These are phyloP conservation scores for Thermothelomyces thermophilus DNA, from an alignment of 2,329 filamentous ascomycete species.

Conservation along the genomic window DNA sequence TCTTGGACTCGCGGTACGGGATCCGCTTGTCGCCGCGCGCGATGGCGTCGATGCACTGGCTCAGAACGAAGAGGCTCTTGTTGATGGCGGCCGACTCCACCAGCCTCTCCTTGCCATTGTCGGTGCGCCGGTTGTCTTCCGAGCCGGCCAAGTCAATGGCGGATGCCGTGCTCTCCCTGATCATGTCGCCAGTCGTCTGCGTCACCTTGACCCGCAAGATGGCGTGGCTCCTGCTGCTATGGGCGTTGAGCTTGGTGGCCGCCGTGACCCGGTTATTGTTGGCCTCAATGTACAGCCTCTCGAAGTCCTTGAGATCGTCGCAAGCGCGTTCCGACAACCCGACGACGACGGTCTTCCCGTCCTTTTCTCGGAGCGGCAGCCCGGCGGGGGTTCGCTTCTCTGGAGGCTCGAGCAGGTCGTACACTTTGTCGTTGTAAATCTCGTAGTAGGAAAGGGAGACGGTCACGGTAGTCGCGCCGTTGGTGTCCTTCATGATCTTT, in stretches of 20 bases:
- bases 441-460: constrained; percentile 88
- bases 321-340: constrained; percentile 79
- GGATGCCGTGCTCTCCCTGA: constrained; percentile 74
- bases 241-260: constrained; percentile 85
- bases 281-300: constrained; percentile 81
- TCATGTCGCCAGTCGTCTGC: constrained; percentile 62
- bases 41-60: constrained; percentile 93
- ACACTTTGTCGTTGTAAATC: constrained; percentile 95
- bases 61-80: constrained; percentile 90
- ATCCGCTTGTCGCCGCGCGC: constrained; percentile 68
- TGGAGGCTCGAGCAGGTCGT: constrained; percentile 77
- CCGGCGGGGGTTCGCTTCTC: constrained; percentile 81
- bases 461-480: constrained; percentile 61
- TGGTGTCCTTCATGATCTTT: constrained; percentile 75
- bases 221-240: constrained; percentile 84
- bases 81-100: constrained; percentile 97
- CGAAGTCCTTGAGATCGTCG: constrained; percentile 81
- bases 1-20: constrained; percentile 91
- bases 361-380: constrained; percentile 75
- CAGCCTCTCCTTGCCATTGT: constrained; percentile 85
- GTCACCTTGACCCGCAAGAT: constrained; percentile 86
- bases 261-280: constrained; percentile 87
- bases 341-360: constrained; percentile 79
- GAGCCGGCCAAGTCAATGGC: constrained; percentile 94
- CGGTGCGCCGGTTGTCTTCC: constrained; percentile 89